A percentile compares a stretch with the other conserved stretches of the same genome.
Conservation (phyloP, 176 grass and related monocot genomes). For the Oryza meridionalis region DNA sequence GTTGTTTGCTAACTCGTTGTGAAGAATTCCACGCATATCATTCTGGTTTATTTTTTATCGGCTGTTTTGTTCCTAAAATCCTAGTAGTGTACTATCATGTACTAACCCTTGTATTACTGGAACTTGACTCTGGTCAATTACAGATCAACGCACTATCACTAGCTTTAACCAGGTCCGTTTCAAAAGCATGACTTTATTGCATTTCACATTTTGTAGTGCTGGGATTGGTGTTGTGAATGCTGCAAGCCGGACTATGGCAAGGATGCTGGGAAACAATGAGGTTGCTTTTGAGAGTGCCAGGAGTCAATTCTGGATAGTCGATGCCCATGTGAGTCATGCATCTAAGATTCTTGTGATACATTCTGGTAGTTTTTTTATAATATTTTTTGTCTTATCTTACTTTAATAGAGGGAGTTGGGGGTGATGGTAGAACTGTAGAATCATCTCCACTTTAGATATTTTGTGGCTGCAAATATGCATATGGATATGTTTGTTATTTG, state of each 20-base stretch:
- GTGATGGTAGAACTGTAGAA: not conserved
- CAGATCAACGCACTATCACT: not conserved
- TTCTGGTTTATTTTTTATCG: not conserved
- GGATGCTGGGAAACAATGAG: constrained; percentile 88
- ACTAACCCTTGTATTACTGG: not conserved
- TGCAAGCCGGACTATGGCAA: constrained; percentile 96
- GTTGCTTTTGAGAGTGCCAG: constrained; percentile 93
- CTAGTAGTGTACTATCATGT: not conserved
- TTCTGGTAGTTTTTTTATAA: constrained; percentile 24
- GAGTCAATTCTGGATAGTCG: constrained; percentile 97
- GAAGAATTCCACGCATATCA: not conserved
- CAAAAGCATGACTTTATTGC: constrained; percentile 17
- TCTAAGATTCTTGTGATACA: not conserved
- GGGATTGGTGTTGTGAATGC: constrained; percentile 98
- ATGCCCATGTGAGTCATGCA: constrained; percentile 70
- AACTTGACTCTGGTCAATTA: not conserved
- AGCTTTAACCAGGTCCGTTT: constrained; percentile 26
- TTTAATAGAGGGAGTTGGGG: not conserved
- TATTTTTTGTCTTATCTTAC: not conserved
- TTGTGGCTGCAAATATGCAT: not conserved
- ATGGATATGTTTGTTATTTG: not conserved
- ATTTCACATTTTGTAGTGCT: constrained; percentile 63
- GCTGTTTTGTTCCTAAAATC: not conserved
- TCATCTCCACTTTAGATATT: not conserved
- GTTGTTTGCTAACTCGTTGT: not conserved